Percentiles rank a stretch among this genome's conserved stretches.
Conservation (phyloP, 1,284 basidiomycete genomes). For the Mycena citricolor region DNA sequence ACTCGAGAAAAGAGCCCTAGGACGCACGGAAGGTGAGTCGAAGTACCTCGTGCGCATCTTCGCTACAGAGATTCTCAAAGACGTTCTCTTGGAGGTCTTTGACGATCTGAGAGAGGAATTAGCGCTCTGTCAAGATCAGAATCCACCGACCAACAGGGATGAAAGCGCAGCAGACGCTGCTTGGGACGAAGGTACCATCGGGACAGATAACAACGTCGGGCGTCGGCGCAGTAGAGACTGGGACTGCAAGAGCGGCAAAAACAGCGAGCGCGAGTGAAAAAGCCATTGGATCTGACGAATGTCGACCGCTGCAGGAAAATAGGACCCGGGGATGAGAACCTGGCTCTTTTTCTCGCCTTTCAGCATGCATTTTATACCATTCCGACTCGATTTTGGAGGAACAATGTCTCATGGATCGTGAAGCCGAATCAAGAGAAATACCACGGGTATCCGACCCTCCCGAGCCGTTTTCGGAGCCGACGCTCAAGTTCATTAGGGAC, state of each 20-base stretch:
- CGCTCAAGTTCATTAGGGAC: too few relatives aligned
- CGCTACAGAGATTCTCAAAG: constrained; percentile 8
- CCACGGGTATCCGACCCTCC: too few relatives aligned
- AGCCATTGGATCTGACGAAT: too few relatives aligned
- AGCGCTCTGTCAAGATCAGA: background rate
- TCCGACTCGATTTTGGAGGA: too few relatives aligned
- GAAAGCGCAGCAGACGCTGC: constrained; percentile 4
- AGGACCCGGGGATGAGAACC: too few relatives aligned
- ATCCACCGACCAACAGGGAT: background rate
- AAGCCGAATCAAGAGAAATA: too few relatives aligned
- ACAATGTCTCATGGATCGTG: too few relatives aligned
- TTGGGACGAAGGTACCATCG: constrained; percentile 5
- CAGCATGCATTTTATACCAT: too few relatives aligned
- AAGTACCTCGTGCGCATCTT: constrained; percentile 11
- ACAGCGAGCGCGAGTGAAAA: constrained; percentile 8
- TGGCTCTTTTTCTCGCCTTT: too few relatives aligned
- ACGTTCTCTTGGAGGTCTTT: constrained; percentile 7
- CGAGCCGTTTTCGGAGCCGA: too few relatives aligned
- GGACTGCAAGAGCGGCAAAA: constrained; percentile 7
- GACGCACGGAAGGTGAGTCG: constrained; percentile 6
- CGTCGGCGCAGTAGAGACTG: constrained; percentile 11
- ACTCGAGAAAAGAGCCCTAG: too few relatives aligned
- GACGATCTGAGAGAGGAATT: background rate
- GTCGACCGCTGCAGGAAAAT: too few relatives aligned
- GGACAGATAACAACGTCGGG: constrained; percentile 8